Percentiles rank a stretch among this genome's conserved stretches.
These are phyloP conservation scores for Spergularia bocconei DNA, from an alignment of 148 eudicot species.

Conservation along the genomic window DNA sequence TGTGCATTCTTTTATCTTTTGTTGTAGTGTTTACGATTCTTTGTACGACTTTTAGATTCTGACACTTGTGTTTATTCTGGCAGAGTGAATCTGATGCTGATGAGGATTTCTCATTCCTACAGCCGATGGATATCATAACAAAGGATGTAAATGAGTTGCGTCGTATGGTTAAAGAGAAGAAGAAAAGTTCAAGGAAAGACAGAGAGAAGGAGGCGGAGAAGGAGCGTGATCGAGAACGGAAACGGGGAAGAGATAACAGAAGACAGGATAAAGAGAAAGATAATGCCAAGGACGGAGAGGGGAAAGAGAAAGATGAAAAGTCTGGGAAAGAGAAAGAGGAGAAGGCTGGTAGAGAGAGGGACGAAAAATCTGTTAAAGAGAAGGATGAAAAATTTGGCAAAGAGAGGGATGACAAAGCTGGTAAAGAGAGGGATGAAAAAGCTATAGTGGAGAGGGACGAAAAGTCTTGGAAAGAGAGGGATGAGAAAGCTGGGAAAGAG, in stretches of 20 bases:
- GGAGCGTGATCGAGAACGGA: conserved; percentile 47
- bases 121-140: conserved; percentile 76
- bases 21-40: background rate
- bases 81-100: conserved; percentile 63
- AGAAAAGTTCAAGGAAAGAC: conserved; percentile 43
- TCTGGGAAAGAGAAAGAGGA: conserved; percentile 30
- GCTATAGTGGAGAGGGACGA: conserved; percentile 11
- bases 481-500: background rate
- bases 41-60: conserved; percentile 3
- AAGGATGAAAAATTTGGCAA: conserved; percentile 26
- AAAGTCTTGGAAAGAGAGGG: conserved; percentile 6
- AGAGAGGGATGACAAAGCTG: conserved; percentile 23
- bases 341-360: conserved; percentile 25
- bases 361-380: conserved; percentile 23
- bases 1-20: conserved; percentile 21
- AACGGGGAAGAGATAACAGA: conserved; percentile 45
- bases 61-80: conserved; percentile 16
- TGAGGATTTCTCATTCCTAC: conserved; percentile 64
- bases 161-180: conserved; percentile 55
- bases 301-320: conserved; percentile 32
- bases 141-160: conserved; percentile 66
- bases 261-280: conserved; percentile 42
- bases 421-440: conserved; percentile 21
- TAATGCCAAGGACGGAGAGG: conserved; percentile 37
- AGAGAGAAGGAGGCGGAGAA: conserved; percentile 40